These are phyloP conservation scores for Basidiobolus meristosporus DNA, from an alignment of 371 early-diverging fungal genomes.

Conservation along the genomic window DNA sequence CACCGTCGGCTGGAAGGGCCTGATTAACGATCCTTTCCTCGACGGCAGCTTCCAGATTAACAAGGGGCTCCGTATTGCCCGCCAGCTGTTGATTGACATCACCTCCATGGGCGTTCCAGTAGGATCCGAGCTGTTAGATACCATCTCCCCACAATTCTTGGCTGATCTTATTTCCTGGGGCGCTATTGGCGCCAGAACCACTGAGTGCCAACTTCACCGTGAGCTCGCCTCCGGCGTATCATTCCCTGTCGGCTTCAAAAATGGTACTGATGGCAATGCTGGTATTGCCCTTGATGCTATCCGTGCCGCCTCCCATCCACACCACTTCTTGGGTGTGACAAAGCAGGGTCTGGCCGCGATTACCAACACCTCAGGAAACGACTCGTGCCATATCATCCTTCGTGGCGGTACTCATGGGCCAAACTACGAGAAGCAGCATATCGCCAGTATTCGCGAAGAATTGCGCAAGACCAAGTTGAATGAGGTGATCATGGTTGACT, in stretches of 20 bases:
- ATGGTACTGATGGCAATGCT: constrained; percentile 75
- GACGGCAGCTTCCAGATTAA: constrained; percentile 77
- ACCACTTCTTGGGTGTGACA: constrained; percentile 85
- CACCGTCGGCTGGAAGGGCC: constrained; percentile 88
- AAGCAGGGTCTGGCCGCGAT: constrained; percentile 86
- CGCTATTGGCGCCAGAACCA: constrained; percentile 88
- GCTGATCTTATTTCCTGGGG: constrained; percentile 85
- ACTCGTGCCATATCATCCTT: constrained; percentile 6
- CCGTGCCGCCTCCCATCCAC: constrained; percentile 61
- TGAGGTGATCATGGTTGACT: constrained; percentile 75
- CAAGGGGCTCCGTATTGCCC: constrained; percentile 71
- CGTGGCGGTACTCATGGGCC: constrained; percentile 67
- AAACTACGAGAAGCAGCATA: constrained; percentile 62
- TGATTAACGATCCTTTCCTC: constrained; percentile 79
- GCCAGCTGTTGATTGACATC: constrained; percentile 47
- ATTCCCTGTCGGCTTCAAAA: constrained; percentile 92
- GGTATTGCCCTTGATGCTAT: constrained; percentile 82
- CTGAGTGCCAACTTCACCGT: constrained; percentile 82
- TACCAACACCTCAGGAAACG: constrained; percentile 41
- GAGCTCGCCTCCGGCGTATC: constrained; percentile 87
- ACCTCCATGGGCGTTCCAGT: constrained; percentile 72
- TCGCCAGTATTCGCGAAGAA: constrained; percentile 31
- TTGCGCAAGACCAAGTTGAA: constrained; percentile 38
- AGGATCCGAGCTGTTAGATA: constrained; percentile 81
- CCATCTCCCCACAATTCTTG: constrained; percentile 84